A percentile compares a stretch with the other conserved stretches of the same genome.
phyloP scores from a whole-genome alignment of 257 asterid genomes.

The Lantana camara region DNA sequence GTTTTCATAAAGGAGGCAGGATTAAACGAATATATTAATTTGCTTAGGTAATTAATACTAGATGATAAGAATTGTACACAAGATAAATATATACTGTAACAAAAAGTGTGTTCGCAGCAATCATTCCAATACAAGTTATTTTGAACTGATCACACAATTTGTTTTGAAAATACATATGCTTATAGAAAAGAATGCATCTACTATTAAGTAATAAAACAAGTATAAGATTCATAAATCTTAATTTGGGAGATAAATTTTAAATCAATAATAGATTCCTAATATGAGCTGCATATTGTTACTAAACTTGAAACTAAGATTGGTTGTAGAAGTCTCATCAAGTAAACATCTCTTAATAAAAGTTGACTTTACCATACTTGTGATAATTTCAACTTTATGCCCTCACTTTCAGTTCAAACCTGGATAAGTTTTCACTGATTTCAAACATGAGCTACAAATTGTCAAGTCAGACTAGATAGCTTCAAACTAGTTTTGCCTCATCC shows the following conservation, averaged over 20 bases:
- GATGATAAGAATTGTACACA: slow-evolving; percentile 7
- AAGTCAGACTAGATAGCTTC: background rate
- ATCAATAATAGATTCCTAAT: background rate
- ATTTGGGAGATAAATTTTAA: background rate
- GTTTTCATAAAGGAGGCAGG: slow-evolving; percentile 18
- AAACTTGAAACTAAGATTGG: background rate
- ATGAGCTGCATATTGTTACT: background rate
- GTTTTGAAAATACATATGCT: no score
- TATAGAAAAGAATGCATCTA: background rate
- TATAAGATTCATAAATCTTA: background rate
- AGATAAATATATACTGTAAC: background rate
- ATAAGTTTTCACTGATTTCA: background rate
- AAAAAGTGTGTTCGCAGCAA: no score
- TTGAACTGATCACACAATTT: no score
- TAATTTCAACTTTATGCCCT: background rate
- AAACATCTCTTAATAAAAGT: background rate
- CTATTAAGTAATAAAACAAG: background rate
- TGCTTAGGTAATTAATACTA: slow-evolving; percentile 7
- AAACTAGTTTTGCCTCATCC: background rate
- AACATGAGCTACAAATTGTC: no score
- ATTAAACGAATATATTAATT: background rate
- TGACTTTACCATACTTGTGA: background rate
- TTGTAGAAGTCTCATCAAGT: background rate
- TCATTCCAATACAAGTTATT: no score
- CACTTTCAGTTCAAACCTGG: background rate